Percentiles rank a stretch among this genome's conserved stretches.
These are phyloP conservation scores for Isabelozyma heimii DNA, from an alignment of 805 yeast genomes.

Conservation along the genomic window DNA sequence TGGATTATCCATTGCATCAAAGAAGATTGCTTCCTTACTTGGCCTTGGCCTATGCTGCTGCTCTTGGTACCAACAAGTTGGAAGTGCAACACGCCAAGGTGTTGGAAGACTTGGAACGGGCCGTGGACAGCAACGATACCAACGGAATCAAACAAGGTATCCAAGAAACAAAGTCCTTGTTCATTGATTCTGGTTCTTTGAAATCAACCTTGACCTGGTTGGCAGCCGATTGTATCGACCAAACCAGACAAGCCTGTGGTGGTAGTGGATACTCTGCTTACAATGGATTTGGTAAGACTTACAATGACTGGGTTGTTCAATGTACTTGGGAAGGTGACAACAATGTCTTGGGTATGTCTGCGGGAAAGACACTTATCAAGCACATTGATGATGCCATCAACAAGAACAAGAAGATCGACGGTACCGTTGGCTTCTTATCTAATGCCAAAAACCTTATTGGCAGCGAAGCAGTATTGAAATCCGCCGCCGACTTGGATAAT, in stretches of 20 bases:
- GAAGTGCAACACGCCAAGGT: conserved; percentile 49
- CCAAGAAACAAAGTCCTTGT: conserved; percentile 67
- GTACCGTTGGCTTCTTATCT: conserved; percentile 44
- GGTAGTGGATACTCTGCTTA: conserved; percentile 96
- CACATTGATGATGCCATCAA: conserved; percentile 35
- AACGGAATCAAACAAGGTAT: conserved; percentile 46
- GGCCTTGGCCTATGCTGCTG: conserved; percentile 74
- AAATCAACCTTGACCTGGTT: conserved; percentile 91
- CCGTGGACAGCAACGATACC: conserved; percentile 48
- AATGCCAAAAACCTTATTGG: conserved; percentile 22
- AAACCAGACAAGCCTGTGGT: conserved; percentile 91
- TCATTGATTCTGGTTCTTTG: conserved; percentile 81
- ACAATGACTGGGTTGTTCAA: conserved; percentile 94
- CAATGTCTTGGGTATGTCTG: conserved; percentile 76
- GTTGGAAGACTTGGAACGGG: conserved; percentile 52
- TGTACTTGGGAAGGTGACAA: conserved; percentile 99
- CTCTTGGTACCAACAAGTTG: conserved; percentile 66
- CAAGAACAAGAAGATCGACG: conserved; percentile 45
- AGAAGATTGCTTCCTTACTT: conserved; percentile 81
- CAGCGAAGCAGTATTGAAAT: conserved; percentile 2
- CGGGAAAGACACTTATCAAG: conserved; percentile 75
- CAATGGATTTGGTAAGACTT: conserved; percentile 85
- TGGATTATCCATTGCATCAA: conserved; percentile 88
- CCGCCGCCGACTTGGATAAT: conserved; percentile 10
- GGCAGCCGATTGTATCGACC: conserved; percentile 75